phyloP scores from a whole-genome alignment of 768 basidiomycete genomes.

The Psilocybe sp. region DNA sequence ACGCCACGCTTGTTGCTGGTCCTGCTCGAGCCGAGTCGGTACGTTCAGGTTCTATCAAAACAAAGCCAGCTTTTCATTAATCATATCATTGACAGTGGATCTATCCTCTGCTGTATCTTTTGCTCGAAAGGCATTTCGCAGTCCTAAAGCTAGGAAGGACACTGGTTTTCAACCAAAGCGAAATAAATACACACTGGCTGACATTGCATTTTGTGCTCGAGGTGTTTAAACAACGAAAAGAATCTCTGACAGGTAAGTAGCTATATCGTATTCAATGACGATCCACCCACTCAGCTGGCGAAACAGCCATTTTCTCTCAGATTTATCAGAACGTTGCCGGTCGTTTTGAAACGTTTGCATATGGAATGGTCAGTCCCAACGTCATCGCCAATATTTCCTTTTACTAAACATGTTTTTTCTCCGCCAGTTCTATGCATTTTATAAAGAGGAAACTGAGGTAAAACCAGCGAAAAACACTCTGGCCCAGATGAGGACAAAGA shows the following conservation, averaged over 20 bases:
- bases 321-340: no score
- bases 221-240: slow-evolving; percentile 1
- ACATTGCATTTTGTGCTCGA: background rate
- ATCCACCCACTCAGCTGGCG: no score
- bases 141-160: background rate
- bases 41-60: background rate
- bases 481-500: no score
- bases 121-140: background rate
- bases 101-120: slow-evolving; percentile 2
- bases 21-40: slow-evolving; percentile 6
- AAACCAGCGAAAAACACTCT: no score
- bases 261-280: no score
- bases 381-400: no score
- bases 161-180: background rate
- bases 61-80: background rate
- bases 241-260: slow-evolving; percentile 5
- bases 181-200: background rate
- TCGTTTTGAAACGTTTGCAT: no score
- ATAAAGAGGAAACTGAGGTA: no score
- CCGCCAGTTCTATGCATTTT: no score
- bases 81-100: slow-evolving; percentile 2
- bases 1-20: slow-evolving; percentile 5
- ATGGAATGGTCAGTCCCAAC: no score
- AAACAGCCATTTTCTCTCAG: no score
- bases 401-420: no score